phyloP scores from a whole-genome alignment of 2,329 filamentous ascomycete genomes.

The Apiospora aurea region DNA sequence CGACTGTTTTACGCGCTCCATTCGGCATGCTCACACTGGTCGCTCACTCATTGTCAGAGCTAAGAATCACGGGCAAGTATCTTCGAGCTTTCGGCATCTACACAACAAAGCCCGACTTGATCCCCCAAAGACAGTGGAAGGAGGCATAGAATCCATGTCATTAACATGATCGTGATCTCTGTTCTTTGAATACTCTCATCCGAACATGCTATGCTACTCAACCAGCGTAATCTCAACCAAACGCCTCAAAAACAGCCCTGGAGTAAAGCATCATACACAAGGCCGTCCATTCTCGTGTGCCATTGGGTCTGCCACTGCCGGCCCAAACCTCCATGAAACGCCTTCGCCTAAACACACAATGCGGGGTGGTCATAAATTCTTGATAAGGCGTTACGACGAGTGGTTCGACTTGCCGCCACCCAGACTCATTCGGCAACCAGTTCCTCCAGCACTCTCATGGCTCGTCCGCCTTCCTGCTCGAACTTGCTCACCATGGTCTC shows the following conservation, averaged over 20 bases:
- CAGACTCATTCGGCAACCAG: slow-evolving; percentile 58
- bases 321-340: slow-evolving; percentile 2
- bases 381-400: neutral
- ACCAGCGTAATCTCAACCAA: neutral
- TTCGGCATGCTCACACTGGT: neutral
- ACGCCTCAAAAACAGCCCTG: neutral
- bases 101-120: neutral
- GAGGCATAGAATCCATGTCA: neutral
- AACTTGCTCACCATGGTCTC: slow-evolving; percentile 84
- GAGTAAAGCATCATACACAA: neutral
- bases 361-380: neutral
- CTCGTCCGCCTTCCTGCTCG: slow-evolving; percentile 81
- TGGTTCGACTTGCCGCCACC: neutral
- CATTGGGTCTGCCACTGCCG: neutral
- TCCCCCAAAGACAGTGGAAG: neutral
- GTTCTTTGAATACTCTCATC: slow-evolving; percentile 6
- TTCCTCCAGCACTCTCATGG: slow-evolving; percentile 79
- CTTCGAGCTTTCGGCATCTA: neutral
- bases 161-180: slow-evolving; percentile 15
- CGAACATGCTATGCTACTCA: neutral
- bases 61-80: neutral
- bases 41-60: too few relatives aligned
- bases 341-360: slow-evolving; percentile 18
- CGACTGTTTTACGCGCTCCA: neutral
- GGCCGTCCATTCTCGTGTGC: neutral